These are phyloP conservation scores for Ambrosia artemisiifolia DNA, from an alignment of 129 eudicot species.

Conservation along the genomic window DNA sequence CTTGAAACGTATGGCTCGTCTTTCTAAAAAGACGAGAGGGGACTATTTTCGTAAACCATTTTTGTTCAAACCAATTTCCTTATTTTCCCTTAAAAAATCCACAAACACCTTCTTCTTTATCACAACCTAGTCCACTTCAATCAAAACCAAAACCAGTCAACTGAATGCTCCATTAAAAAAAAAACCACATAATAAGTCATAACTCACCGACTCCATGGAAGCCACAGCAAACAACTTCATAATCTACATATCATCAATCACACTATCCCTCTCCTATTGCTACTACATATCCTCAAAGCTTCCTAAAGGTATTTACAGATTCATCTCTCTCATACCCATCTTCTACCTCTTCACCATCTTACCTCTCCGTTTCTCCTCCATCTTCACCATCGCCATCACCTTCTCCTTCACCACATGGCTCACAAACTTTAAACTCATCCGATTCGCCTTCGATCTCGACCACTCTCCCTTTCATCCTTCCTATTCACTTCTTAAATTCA, in stretches of 20 bases:
- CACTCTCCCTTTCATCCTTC: slow-evolving; percentile 20
- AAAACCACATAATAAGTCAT: too few relatives aligned
- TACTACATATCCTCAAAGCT: slow-evolving; percentile 42
- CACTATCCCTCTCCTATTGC: slow-evolving; percentile 41
- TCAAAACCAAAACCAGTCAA: not conserved
- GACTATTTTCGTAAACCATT: too few relatives aligned
- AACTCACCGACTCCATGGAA: slow-evolving; percentile 15
- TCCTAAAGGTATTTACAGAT: slow-evolving; percentile 42
- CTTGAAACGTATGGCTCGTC: too few relatives aligned
- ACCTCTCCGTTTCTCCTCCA: slow-evolving; percentile 34
- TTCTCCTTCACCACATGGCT: slow-evolving; percentile 52
- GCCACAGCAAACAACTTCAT: slow-evolving; percentile 6
- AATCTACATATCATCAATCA: slow-evolving; percentile 2
- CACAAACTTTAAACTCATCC: slow-evolving; percentile 41
- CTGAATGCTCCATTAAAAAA: too few relatives aligned
- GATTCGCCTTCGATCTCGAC: slow-evolving; percentile 41
- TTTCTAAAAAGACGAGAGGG: too few relatives aligned
- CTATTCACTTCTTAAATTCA: slow-evolving; percentile 38
- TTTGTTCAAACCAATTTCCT: too few relatives aligned
- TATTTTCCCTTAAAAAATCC: too few relatives aligned
- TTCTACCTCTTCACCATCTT: slow-evolving; percentile 37
- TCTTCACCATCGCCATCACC: slow-evolving; percentile 39
- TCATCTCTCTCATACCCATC: slow-evolving; percentile 49
- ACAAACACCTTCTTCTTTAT: not conserved
- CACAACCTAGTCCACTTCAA: not conserved